phyloP scores from a whole-genome alignment of 2,329 filamentous ascomycete genomes.

The Onygenales sp. region DNA sequence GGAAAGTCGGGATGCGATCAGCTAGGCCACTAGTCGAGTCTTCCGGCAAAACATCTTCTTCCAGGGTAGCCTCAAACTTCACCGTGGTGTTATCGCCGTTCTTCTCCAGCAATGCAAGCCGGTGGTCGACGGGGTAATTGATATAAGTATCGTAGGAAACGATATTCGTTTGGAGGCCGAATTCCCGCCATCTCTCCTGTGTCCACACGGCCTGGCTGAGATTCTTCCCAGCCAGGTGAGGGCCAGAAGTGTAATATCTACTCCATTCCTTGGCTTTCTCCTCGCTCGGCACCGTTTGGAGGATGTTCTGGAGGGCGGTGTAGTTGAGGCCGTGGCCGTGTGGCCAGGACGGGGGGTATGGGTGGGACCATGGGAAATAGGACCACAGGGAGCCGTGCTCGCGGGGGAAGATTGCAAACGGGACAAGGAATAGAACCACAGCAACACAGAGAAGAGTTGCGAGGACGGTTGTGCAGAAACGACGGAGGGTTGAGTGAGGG shows the following conservation, averaged over 20 bases:
- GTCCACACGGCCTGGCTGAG: constrained; percentile 71
- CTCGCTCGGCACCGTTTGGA: constrained; percentile 45
- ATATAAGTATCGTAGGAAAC: constrained; percentile 66
- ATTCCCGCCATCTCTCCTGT: constrained; percentile 60
- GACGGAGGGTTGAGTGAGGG: constrained; percentile 33
- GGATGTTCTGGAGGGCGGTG: constrained; percentile 45
- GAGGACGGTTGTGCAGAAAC: constrained; percentile 32
- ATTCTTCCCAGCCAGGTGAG: constrained; percentile 70
- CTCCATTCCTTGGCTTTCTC: constrained; percentile 60
- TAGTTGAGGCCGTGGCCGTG: constrained; percentile 40
- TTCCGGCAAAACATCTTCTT: constrained; percentile 75
- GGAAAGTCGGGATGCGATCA: constrained; percentile 77
- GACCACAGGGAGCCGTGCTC: constrained; percentile 28
- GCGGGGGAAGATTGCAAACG: constrained; percentile 28
- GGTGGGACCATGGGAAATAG: constrained; percentile 30
- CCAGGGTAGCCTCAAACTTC: constrained; percentile 67
- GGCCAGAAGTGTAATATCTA: constrained; percentile 65
- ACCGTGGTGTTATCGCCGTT: constrained; percentile 39
- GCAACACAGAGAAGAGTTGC: constrained; percentile 27
- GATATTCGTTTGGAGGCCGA: constrained; percentile 54
- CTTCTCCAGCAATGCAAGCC: constrained; percentile 55
- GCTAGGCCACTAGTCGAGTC: constrained; percentile 67
- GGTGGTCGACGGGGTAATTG: constrained; percentile 66
- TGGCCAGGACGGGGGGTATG: constrained; percentile 33
- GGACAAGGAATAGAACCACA: constrained; percentile 33